phyloP scores from a whole-genome alignment of 2,329 filamentous ascomycete species.

The Exophiala spinifera region DNA sequence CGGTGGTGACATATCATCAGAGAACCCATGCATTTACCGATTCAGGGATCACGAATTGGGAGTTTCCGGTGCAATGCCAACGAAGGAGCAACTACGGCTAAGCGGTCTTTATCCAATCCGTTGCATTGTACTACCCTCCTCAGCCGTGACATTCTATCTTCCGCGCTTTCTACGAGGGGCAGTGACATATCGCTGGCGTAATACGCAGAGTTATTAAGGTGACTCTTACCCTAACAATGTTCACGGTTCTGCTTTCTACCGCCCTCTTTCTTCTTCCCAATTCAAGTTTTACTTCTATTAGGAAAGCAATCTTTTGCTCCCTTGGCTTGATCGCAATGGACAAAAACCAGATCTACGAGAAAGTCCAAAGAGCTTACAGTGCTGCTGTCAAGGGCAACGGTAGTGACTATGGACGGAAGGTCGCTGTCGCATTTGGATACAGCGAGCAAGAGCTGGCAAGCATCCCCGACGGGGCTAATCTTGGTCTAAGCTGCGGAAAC shows the following conservation, averaged over 20 bases:
- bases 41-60: too few relatives aligned
- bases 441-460: slow-evolving; percentile 45
- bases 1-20: too few relatives aligned
- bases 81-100: too few relatives aligned
- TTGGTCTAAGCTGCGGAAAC: slow-evolving; percentile 56
- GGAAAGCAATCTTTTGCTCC: background rate
- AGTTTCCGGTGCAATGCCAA: too few relatives aligned
- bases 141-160: too few relatives aligned
- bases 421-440: slow-evolving; percentile 55
- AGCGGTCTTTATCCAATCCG: too few relatives aligned
- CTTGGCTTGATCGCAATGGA: slow-evolving; percentile 1
- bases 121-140: too few relatives aligned
- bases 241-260: background rate
- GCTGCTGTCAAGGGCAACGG: slow-evolving; percentile 20
- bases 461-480: slow-evolving; percentile 48
- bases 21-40: too few relatives aligned
- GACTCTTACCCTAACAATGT: background rate
- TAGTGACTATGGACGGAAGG: slow-evolving; percentile 32
- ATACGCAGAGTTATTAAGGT: too few relatives aligned
- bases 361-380: slow-evolving; percentile 27
- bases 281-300: background rate
- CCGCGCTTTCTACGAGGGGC: too few relatives aligned
- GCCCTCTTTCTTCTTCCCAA: background rate
- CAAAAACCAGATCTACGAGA: slow-evolving; percentile 17
- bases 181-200: too few relatives aligned